phyloP scores from a whole-genome alignment of 108 stramenopile genomes.

The Epithemia pelagica region DNA sequence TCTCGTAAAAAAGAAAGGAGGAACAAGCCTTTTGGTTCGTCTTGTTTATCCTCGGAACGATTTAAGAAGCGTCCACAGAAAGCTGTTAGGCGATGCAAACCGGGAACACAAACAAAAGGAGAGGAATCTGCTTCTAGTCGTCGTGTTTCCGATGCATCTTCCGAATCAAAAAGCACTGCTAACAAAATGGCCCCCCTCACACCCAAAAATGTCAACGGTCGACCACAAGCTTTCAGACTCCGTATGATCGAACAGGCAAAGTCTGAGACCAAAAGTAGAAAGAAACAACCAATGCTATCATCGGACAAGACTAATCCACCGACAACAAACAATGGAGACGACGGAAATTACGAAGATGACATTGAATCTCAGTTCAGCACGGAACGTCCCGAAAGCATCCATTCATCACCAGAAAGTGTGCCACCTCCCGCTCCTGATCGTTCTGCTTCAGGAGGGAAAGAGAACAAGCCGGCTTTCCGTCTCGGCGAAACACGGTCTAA shows the following conservation, averaged over 20 bases:
- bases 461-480: neutral
- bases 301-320: too few species aligned
- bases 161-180: neutral
- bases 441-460: too few species aligned
- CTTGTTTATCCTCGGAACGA: too few species aligned
- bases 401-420: neutral
- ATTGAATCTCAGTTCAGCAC: neutral
- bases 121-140: neutral
- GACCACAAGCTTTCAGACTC: neutral
- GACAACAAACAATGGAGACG: too few species aligned
- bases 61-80: too few species aligned
- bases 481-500: neutral
- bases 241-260: neutral
- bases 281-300: neutral
- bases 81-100: too few species aligned
- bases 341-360: neutral
- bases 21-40: too few species aligned
- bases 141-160: neutral
- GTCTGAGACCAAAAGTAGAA: neutral
- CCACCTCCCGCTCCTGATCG: neutral
- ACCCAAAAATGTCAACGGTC: neutral
- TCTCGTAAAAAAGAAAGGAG: too few species aligned
- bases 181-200: neutral
- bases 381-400: neutral
- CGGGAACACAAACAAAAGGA: too few species aligned